Base-by-base conservation (phyloP, 1,139 yeast genomes). In the Maudiozyma humilis region DNA sequence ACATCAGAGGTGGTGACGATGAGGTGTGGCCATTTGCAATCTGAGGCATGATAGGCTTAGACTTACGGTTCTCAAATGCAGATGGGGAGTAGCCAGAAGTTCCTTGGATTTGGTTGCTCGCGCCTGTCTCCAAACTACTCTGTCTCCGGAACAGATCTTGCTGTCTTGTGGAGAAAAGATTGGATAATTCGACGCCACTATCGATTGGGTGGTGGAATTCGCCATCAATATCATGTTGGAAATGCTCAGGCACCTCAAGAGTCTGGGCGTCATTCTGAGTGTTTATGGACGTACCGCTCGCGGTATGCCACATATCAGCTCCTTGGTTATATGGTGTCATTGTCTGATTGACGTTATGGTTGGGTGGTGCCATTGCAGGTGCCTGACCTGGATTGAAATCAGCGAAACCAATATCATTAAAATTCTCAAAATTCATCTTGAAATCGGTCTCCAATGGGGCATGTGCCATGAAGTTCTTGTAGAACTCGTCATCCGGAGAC, bases 331-430 rank as follows among this genome's bases (percentile, higher is more conserved):
- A 23, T 6, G 27, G 8, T 23, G 27, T 23, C 33, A 15, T 15
- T 8, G 5, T 6, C 15, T 15, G 14, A 31, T 31, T 5, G 17
- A 15, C 33, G n/a, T 31, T 10, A 15, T 5, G 27, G n/a, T 15
- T 34, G n/a, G 27, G 7, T 4, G 27, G n/a, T 2, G 12, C 15
- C 5, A 14, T 19, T 18, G n/a, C 12, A 10, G 23, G 4, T 17
- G 13, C 25, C 19, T 25, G 19, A 34, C 4, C 20, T 3, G 37
- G 27, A 4, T 27, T 13, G 12, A 32, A 36, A 19, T 38, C 43
- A 78, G 78, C 38, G 34, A 51, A 51, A 0, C 88, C 88, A 40
- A 82, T 76, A 44, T 78, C 77, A 47, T 79, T 76, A 43, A 80
- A 72, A 43, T 61, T 57, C 33, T 59, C 56, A 17, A 56, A 41